Base-by-base conservation (phyloP, 2,329 filamentous ascomycete species). In the Colletotrichum higginsianum region DNA sequence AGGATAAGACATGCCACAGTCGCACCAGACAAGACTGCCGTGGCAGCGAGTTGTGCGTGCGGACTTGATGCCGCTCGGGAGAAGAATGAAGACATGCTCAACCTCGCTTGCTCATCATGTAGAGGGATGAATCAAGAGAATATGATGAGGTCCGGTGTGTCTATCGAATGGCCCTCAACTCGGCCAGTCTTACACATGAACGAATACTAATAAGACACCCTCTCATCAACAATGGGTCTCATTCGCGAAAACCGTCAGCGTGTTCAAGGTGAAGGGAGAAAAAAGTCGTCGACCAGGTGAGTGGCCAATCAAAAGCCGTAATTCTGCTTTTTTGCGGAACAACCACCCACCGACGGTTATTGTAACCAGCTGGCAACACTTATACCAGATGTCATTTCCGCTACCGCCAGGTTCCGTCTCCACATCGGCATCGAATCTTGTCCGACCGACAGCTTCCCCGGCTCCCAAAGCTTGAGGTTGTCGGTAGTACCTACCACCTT, bases 11-110 rank as follows among this genome's bases (percentile, higher is more conserved):
- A 85, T 2, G 90, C 90, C 35, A 88, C 90, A 0, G 90, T 84
- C 11, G 86, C 87, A 21, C 90, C 90, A 0, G 90, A 92, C 16
- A 89, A 82, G 26, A 94, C 84, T 2, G 94, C 94, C 0, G 93
- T 94, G 3, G 91, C 89, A 21, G 90, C 88, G 46, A 96, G 84
- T 79, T 95, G 93, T 52, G 87, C 79, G 35, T 84, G 85, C 44
- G 85, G 82, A 76, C 82, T 86, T 49, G 83, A 81, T 50, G 85
- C 77, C 6, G 83, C 80, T 64, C 85, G 83, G 52, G 83, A 79
- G 38, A 87, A 66, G 46, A 86, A 81, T 40, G 85, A 85, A 52
- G 84, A 76, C 85, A 85, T 85, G 18, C 68, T 77, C 72, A 73
- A 35, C 18, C 42, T 60, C 16, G 63, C 61, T 53, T 71, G 50